Evolutionary conservation across 2,329 filamentous ascomycete species (phyloP).

Genomic region (Achaetomium macrosporum): DNA sequence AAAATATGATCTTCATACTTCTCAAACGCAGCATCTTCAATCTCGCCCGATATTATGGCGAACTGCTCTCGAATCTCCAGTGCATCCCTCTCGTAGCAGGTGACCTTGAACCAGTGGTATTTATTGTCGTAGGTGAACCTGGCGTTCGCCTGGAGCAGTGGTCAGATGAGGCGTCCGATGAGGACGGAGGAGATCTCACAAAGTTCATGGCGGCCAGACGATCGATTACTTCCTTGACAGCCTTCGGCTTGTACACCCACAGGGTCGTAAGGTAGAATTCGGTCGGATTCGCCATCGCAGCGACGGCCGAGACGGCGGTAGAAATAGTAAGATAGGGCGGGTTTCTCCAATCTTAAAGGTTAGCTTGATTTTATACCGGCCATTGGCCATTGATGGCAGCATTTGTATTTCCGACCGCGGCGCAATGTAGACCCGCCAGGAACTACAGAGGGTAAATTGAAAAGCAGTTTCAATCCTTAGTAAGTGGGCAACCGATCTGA

Average conservation of each 20-base stretch:
- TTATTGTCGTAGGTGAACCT: constrained; percentile 24
- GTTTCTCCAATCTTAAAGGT: background rate
- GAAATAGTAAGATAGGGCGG: background rate
- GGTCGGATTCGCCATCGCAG: constrained; percentile 2
- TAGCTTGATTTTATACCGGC: background rate
- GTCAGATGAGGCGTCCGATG: background rate
- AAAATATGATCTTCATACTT: constrained; percentile 1
- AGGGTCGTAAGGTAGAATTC: constrained; percentile 27
- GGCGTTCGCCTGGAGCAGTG: constrained; percentile 13
- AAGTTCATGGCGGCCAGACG: constrained; percentile 13
- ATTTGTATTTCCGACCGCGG: no score
- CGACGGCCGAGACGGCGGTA: background rate
- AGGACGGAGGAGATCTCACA: constrained; percentile 7
- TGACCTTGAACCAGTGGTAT: constrained; percentile 24
- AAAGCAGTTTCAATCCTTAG: no score
- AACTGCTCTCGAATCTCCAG: constrained; percentile 17
- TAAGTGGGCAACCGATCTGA: no score
- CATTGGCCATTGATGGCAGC: background rate
- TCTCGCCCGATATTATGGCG: background rate
- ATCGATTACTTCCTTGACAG: constrained; percentile 21
- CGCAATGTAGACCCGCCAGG: no score
- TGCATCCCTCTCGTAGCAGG: constrained; percentile 15
- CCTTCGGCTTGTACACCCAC: constrained; percentile 25
- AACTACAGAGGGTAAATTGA: no score
- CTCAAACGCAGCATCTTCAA: constrained; percentile 16